Percentiles rank a stretch among this genome's conserved stretches.
These are phyloP conservation scores for Beauveria scarabaeidicola DNA, from an alignment of 2,329 filamentous ascomycete genomes.

Conservation along the genomic window DNA sequence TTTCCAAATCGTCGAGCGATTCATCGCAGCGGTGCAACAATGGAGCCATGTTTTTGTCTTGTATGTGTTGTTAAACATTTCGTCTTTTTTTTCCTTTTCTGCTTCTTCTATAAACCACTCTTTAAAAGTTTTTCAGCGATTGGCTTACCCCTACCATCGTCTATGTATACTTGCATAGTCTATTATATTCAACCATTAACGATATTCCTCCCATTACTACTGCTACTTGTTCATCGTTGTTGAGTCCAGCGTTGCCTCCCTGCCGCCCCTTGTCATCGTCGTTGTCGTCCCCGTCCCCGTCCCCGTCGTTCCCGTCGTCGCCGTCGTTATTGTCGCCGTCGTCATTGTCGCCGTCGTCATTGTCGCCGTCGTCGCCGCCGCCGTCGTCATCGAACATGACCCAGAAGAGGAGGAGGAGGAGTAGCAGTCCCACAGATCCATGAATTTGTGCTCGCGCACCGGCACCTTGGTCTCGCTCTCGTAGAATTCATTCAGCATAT, in stretches of 20 bases:
- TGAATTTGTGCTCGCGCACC: background rate
- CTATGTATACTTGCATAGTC: background rate
- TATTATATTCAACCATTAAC: background rate
- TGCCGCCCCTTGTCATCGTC: too few species aligned
- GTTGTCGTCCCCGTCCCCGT: background rate
- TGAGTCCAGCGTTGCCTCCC: too few species aligned
- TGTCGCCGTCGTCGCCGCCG: background rate
- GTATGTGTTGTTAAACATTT: too few species aligned
- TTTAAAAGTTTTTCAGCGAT: too few species aligned
- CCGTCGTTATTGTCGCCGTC: background rate
- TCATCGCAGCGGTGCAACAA: too few species aligned
- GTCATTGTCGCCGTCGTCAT: background rate
- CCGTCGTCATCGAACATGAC: background rate
- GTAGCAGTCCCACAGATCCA: background rate
- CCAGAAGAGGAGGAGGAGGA: background rate
- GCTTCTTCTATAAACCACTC: too few species aligned
- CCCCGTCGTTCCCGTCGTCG: background rate
- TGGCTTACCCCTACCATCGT: too few species aligned
- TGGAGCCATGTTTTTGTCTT: too few species aligned
- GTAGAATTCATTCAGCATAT: slow-evolving; percentile 20
- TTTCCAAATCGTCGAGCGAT: too few species aligned
- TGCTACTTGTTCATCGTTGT: too few species aligned
- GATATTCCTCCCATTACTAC: background rate
- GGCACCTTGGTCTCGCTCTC: slow-evolving; percentile 13
- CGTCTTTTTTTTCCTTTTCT: too few species aligned